Conservation (phyloP, 2,329 filamentous ascomycete species). For the Colletotrichum sp. region DNA sequence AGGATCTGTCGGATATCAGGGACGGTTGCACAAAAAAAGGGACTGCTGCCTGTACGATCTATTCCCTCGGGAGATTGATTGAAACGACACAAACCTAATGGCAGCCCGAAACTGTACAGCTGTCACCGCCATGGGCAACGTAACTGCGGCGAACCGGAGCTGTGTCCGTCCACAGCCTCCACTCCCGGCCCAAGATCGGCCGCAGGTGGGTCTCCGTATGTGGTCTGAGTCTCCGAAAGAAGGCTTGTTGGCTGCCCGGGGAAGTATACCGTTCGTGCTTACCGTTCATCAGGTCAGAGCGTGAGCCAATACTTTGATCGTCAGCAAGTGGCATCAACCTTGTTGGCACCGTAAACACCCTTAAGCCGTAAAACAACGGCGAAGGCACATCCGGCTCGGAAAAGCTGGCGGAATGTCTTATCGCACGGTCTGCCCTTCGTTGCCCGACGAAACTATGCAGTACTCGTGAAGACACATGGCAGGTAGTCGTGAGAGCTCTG, state of each 20-base stretch:
- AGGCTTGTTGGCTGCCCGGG: not conserved
- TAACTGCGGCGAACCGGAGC: not conserved
- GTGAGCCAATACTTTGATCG: not conserved
- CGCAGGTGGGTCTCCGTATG: not conserved
- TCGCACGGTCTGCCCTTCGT: not conserved
- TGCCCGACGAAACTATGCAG: not conserved
- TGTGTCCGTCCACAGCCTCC: not conserved
- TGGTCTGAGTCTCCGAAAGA: not conserved
- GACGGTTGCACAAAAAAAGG: not conserved
- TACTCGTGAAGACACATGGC: accelerated
- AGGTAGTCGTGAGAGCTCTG: not conserved
- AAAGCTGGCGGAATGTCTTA: not conserved
- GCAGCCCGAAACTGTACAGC: accelerated
- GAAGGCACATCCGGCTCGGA: not conserved
- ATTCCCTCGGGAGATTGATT: not conserved
- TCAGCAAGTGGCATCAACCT: not conserved
- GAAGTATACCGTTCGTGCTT: not conserved
- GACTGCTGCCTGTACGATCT: not conserved
- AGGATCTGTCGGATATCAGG: not conserved
- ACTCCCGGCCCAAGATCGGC: not conserved
- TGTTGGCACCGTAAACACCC: not conserved
- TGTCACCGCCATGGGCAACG: not conserved
- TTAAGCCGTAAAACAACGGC: not conserved
- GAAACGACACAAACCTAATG: not conserved
- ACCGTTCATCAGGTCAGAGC: not conserved